A percentile compares a stretch with the other conserved stretches of the same genome.
phyloP scores from a whole-genome alignment of 345 rosid genomes.

The Mercurialis annua region DNA sequence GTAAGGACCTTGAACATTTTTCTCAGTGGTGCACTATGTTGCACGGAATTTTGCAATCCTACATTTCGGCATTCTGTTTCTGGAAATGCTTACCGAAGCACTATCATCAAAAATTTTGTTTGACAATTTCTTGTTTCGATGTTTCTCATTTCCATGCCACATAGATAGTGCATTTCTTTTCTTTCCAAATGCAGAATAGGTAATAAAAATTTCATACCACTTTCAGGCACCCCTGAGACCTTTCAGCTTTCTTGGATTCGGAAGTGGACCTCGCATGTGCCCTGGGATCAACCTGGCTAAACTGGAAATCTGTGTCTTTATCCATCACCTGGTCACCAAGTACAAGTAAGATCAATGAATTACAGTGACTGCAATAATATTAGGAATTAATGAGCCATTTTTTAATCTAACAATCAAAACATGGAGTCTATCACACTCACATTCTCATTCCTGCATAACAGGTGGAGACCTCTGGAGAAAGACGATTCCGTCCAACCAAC shows the following conservation, averaged over 20 bases:
- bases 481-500: slow-evolving; percentile 60
- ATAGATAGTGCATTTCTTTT: not conserved
- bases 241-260: slow-evolving; percentile 64
- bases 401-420: not conserved
- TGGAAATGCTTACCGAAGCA: too few species aligned
- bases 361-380: not conserved
- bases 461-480: slow-evolving; percentile 54
- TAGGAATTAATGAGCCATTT: not conserved
- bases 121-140: too few species aligned
- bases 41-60: too few species aligned
- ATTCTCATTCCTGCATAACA: slow-evolving; percentile 13
- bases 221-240: slow-evolving; percentile 44
- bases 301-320: slow-evolving; percentile 56
- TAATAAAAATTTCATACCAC: not conserved
- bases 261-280: slow-evolving; percentile 69
- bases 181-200: not conserved
- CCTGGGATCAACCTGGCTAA: slow-evolving; percentile 68
- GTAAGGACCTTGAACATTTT: slow-evolving; percentile 26
- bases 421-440: not conserved
- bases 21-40: not conserved
- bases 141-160: too few species aligned
- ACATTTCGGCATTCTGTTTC: too few species aligned
- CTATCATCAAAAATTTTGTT: too few species aligned
- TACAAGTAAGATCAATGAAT: slow-evolving; percentile 42
- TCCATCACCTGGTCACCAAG: slow-evolving; percentile 58